Evolutionary conservation across 352 stramenopile species (phyloP), one percentile per base, ranked within the genome.

Genomic region (Phytophthora parvispora): DNA sequence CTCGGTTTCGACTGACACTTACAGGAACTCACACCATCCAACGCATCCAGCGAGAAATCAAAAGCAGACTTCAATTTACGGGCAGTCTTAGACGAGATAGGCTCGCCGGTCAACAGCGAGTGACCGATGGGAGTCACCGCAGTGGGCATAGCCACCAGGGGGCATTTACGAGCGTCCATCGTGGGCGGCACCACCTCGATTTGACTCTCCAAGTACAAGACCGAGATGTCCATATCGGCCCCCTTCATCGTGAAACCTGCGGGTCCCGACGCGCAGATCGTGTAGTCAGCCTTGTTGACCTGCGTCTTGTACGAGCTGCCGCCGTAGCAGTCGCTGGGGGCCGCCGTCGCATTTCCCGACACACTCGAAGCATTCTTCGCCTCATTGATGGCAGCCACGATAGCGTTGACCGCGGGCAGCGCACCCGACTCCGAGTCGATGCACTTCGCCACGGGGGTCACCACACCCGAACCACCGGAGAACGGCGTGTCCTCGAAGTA

Each of bases 171-270:
- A 16, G 32, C 25, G 10, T 55, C 28, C 43, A 64, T 18, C 6
- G 42, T 55, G 0, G 65, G 65, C 4, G 34, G 9, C 6, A 50
- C 18, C 16, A 73, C 52, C 2, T 61, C 47, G 10, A 68, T 67
- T 6, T 53, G 50, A 7, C 20, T 68, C 5, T 61, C 25, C 32
- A 73, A 40, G 57, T 68, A 73, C 6, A 63, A 31, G 2, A 66
- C 65, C 10, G 65, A 57, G 29, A 73, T 51, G 24, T 68, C 65
- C 65, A 73, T 60, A 13, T 64, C 42, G 34, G 5, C 48, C 13
- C 65, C 53, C 31, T 67, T 47, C 43, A 73, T 50, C 4, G 58
- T 73, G 36, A 73, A 73, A 4, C 65, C 65, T 5, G 42, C 13
- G 42, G 42, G 42, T 48, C 42, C 42, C 8, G 20, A 27, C 9